These are phyloP conservation scores for Colletotrichum musae DNA, from an alignment of 2,329 filamentous ascomycete species.

Conservation along the genomic window DNA sequence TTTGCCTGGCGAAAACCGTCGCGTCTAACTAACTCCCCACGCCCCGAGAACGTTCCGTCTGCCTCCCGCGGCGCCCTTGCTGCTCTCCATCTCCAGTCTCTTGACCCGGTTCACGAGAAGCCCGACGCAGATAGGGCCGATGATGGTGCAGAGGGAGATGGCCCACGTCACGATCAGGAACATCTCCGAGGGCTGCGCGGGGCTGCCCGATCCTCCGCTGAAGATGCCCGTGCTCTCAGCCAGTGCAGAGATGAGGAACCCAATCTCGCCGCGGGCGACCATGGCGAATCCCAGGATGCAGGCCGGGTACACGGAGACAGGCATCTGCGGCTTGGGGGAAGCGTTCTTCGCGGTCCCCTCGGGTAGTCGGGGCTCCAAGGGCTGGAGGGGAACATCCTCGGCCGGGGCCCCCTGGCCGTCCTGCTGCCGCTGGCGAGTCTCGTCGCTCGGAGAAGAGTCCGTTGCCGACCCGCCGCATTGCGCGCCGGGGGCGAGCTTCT, in stretches of 20 bases:
- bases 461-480: slow-evolving; percentile 16
- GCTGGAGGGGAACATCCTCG: neutral
- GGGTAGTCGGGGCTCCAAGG: slow-evolving; percentile 38
- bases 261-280: slow-evolving; percentile 85
- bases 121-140: slow-evolving; percentile 65
- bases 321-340: slow-evolving; percentile 55
- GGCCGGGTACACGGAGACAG: slow-evolving; percentile 76
- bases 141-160: slow-evolving; percentile 68
- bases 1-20: neutral
- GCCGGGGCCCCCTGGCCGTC: neutral
- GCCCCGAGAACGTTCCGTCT: slow-evolving; percentile 36
- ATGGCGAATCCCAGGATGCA: slow-evolving; percentile 77
- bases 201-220: slow-evolving; percentile 17
- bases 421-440: neutral
- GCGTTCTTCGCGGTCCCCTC: slow-evolving; percentile 35
- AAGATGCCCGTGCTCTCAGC: slow-evolving; percentile 69
- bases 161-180: slow-evolving; percentile 71
- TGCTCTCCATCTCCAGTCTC: slow-evolving; percentile 44
- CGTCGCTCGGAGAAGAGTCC: neutral
- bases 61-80: neutral
- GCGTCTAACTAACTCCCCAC: slow-evolving; percentile 35
- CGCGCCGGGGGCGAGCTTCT: slow-evolving; percentile 28
- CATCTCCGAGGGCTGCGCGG: slow-evolving; percentile 53
- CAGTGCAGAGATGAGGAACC: slow-evolving; percentile 80
- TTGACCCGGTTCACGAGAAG: slow-evolving; percentile 60